Evolutionary conservation across 352 stramenopile genomes (phyloP).

Genomic region (Phytophthora cactorum): DNA sequence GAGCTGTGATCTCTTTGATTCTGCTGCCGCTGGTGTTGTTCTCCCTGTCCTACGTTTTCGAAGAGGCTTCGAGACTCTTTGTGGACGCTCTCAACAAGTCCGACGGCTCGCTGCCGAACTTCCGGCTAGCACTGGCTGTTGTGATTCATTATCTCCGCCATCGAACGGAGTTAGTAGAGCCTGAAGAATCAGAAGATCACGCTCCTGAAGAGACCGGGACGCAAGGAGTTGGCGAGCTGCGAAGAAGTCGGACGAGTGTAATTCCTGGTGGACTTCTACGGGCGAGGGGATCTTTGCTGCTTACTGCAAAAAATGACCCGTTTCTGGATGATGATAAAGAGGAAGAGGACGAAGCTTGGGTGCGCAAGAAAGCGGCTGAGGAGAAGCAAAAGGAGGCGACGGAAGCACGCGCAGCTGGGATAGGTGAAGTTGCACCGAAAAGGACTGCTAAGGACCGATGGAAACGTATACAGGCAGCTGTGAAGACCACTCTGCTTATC

Average conservation of each 20-base stretch:
- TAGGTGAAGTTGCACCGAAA: conserved; percentile 18
- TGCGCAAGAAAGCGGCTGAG: conserved; percentile 38
- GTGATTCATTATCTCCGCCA: conserved; percentile 84
- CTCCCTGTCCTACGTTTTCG: conserved; percentile 85
- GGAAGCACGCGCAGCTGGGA: conserved; percentile 25
- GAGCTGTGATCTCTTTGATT: conserved; percentile 61
- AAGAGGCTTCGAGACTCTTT: conserved; percentile 73
- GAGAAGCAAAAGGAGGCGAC: conserved; percentile 34
- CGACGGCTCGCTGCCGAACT: conserved; percentile 76
- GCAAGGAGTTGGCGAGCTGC: conserved; percentile 20
- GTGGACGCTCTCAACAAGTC: conserved; percentile 75
- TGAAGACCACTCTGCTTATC: conserved; percentile 66
- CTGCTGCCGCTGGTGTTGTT: conserved; percentile 71
- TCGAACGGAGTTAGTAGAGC: conserved; percentile 53
- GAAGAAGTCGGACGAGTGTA: conserved; percentile 29
- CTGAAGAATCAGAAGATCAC: conserved; percentile 20
- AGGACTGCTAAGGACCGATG: conserved; percentile 47
- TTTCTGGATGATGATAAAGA: conserved; percentile 65
- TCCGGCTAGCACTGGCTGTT: conserved; percentile 74
- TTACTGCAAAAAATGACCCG: conserved; percentile 60
- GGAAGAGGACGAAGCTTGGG: conserved; percentile 56
- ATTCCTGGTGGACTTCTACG: conserved; percentile 20
- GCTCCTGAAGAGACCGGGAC: conserved; percentile 8
- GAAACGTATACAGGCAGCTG: conserved; percentile 57
- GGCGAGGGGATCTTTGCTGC: conserved; percentile 39